Evolutionary conservation across 108 stramenopile species (phyloP).

Genomic region (Cafeteria roenbergensis): DNA sequence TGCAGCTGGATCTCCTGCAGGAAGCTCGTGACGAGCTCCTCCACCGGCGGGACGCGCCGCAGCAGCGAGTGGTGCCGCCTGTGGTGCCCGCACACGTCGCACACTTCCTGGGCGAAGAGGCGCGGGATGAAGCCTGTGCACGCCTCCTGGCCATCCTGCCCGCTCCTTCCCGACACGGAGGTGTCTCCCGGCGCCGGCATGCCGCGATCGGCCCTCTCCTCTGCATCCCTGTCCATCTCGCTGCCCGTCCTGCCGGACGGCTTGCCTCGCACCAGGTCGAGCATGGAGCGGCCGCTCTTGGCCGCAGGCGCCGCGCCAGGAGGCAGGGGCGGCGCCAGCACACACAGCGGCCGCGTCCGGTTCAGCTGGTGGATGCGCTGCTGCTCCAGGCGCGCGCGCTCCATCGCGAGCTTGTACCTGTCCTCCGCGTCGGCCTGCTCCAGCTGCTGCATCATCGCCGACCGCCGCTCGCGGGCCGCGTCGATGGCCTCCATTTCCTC

Average conservation of each 20-base stretch:
- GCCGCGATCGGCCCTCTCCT: neutral
- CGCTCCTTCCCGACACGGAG: neutral
- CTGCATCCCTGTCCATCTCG: neutral
- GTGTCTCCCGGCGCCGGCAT: neutral
- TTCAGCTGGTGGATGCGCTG: neutral
- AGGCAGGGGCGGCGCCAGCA: neutral
- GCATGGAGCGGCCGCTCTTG: no score
- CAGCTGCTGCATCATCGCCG: neutral
- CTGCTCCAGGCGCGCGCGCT: neutral
- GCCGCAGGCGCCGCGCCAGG: no score
- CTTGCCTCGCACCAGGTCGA: no score
- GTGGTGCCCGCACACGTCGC: neutral
- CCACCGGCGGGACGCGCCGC: neutral
- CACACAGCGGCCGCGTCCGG: neutral
- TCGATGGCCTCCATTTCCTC: neutral
- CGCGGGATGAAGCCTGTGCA: neutral
- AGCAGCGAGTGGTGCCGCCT: neutral
- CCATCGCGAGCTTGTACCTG: neutral
- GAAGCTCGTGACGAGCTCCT: neutral
- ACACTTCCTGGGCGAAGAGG: neutral
- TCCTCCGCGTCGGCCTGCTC: neutral
- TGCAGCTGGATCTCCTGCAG: neutral
- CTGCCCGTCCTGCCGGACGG: neutral
- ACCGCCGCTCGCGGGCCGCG: neutral
- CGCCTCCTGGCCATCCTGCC: neutral